A percentile compares a stretch with the other conserved stretches of the same genome.
Evolutionary conservation across 2,329 filamentous ascomycete species (phyloP).

Genomic region (Periconia macrospinosa): DNA sequence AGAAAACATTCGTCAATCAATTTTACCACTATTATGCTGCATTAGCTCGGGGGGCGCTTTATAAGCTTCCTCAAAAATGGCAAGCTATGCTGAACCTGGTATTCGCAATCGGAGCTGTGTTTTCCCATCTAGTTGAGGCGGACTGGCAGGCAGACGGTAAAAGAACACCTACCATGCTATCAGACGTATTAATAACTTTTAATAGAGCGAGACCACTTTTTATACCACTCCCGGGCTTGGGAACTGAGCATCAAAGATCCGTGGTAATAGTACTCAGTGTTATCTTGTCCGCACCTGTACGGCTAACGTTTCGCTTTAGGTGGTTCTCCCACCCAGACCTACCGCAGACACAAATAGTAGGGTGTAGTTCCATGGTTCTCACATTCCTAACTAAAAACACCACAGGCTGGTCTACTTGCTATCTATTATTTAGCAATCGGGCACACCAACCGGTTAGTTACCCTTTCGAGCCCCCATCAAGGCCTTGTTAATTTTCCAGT

Average conservation of each 20-base stretch:
- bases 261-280: slow-evolving; percentile 3
- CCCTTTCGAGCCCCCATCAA: too few relatives aligned
- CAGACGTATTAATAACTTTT: not conserved
- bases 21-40: slow-evolving; percentile 36
- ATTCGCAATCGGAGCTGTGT: slow-evolving; percentile 45
- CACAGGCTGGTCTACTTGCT: slow-evolving; percentile 28
- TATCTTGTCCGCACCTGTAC: not conserved
- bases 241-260: slow-evolving; percentile 29
- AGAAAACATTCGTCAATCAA: slow-evolving; percentile 33
- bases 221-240: slow-evolving; percentile 43
- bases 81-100: slow-evolving; percentile 44
- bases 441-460: slow-evolving; percentile 42
- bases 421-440: slow-evolving; percentile 45
- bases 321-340: slow-evolving; percentile 33
- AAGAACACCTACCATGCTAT: not conserved
- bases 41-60: slow-evolving; percentile 12
- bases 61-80: slow-evolving; percentile 30
- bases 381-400: not conserved
- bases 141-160: slow-evolving; percentile 21
- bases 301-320: not conserved
- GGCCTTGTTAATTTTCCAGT: too few relatives aligned
- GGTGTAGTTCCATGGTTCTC: not conserved
- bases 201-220: slow-evolving; percentile 29
- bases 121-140: slow-evolving; percentile 32
- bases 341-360: slow-evolving; percentile 38